Conservation (phyloP, 352 stramenopile species). For the Phytophthora sp. region DNA sequence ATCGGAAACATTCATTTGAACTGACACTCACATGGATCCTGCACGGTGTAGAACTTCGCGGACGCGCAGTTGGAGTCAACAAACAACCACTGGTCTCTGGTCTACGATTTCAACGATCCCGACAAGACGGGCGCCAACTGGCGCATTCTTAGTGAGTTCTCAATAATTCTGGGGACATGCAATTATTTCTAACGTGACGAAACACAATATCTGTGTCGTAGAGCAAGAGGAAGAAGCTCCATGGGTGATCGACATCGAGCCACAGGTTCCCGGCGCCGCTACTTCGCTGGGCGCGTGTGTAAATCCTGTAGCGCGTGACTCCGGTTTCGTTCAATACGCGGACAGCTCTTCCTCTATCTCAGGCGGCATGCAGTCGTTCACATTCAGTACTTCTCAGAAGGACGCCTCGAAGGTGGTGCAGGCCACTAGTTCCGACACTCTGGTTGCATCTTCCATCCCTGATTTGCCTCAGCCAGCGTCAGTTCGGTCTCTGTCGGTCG, state of each 20-base stretch:
- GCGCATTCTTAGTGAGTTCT: conserved; percentile 58
- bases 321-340: conserved; percentile 61
- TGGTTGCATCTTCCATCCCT: not conserved
- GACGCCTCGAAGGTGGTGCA: conserved; percentile 38
- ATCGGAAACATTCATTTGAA: not conserved
- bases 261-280: conserved; percentile 39
- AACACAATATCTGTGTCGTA: conserved; percentile 27
- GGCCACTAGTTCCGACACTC: not conserved
- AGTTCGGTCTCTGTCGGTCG: conserved; percentile 16
- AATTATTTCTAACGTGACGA: conserved; percentile 7
- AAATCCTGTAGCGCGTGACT: conserved; percentile 67
- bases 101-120: conserved; percentile 94
- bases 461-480: conserved; percentile 6
- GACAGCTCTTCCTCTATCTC: conserved; percentile 39
- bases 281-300: conserved; percentile 50
- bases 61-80: conserved; percentile 76
- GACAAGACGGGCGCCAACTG: conserved; percentile 80
- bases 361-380: conserved; percentile 64
- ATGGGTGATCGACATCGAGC: conserved; percentile 64
- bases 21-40: not conserved
- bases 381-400: conserved; percentile 68
- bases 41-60: conserved; percentile 64
- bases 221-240: conserved; percentile 50
- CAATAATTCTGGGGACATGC: not conserved
- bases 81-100: conserved; percentile 91